These are phyloP conservation scores for Eurotiales sp. DNA, from an alignment of 2,329 filamentous ascomycete genomes.

Conservation along the genomic window DNA sequence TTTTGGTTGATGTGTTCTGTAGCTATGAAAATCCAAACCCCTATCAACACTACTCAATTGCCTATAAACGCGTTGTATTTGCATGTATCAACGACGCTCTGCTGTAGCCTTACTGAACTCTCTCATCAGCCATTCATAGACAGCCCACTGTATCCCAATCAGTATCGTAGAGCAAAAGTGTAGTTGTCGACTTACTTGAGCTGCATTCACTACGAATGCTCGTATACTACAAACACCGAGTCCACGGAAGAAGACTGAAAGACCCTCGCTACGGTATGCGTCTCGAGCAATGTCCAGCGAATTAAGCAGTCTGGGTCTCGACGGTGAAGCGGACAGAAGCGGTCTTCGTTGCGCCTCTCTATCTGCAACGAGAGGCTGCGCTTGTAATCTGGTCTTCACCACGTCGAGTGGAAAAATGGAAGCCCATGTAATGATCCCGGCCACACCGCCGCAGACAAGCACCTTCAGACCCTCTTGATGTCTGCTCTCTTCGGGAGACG, in stretches of 20 bases:
- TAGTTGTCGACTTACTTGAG: constrained; percentile 49
- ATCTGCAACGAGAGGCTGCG: constrained; percentile 49
- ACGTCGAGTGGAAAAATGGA: constrained; percentile 90
- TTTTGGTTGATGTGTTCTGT: background rate
- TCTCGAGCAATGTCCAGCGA: constrained; percentile 62
- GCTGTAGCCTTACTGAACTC: constrained; percentile 22
- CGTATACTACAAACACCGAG: constrained; percentile 76
- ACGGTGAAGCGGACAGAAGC: constrained; percentile 13
- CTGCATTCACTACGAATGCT: constrained; percentile 89
- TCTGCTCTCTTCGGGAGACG: constrained; percentile 43
- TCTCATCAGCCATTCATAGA: constrained; percentile 84
- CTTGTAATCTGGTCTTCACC: constrained; percentile 88
- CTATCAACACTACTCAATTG: no score
- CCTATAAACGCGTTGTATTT: no score
- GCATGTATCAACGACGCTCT: no score
- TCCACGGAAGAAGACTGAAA: constrained; percentile 65
- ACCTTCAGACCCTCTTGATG: constrained; percentile 58
- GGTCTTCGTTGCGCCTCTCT: constrained; percentile 24
- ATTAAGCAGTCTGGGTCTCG: constrained; percentile 35
- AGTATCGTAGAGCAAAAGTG: background rate
- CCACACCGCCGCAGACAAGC: constrained; percentile 79
- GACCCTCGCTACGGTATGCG: constrained; percentile 63
- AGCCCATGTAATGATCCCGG: constrained; percentile 83
- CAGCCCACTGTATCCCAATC: constrained; percentile 64
- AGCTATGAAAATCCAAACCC: no score